A percentile compares a stretch with the other conserved stretches of the same genome.
phyloP scores from a whole-genome alignment of 2,329 filamentous ascomycete genomes.

The Metarhizium rileyi region DNA sequence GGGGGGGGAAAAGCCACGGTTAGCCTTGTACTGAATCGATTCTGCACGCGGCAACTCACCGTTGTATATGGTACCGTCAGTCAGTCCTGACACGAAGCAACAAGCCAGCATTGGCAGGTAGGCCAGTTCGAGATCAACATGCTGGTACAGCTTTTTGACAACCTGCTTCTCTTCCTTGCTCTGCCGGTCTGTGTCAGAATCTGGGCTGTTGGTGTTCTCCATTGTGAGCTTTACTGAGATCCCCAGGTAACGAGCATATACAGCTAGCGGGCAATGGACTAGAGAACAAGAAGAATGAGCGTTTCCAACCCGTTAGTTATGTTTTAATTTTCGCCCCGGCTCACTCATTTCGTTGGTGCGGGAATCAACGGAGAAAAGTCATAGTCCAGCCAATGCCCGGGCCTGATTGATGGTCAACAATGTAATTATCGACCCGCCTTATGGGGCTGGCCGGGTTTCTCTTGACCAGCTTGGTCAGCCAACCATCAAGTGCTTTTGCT shows the following conservation, averaged over 20 bases:
- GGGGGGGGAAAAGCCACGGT: neutral
- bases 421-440: neutral
- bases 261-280: neutral
- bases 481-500: neutral
- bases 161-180: conserved; percentile 6
- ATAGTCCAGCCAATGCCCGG: neutral
- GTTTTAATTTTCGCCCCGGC: neutral
- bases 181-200: conserved; percentile 10
- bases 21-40: neutral
- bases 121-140: conserved; percentile 13
- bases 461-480: neutral
- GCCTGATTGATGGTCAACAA: neutral
- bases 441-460: neutral
- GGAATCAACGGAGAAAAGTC: conserved; percentile 3
- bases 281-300: neutral
- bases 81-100: conserved; percentile 28
- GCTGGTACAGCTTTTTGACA: conserved; percentile 5
- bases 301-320: neutral
- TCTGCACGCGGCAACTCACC: conserved; percentile 9
- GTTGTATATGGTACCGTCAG: conserved; percentile 31
- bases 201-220: neutral
- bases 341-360: neutral
- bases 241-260: neutral
- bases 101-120: conserved; percentile 23
- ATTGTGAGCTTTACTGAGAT: neutral